These are phyloP conservation scores for Dryas alaskensis DNA, from an alignment of 306 rosid genomes.

Conservation along the genomic window DNA sequence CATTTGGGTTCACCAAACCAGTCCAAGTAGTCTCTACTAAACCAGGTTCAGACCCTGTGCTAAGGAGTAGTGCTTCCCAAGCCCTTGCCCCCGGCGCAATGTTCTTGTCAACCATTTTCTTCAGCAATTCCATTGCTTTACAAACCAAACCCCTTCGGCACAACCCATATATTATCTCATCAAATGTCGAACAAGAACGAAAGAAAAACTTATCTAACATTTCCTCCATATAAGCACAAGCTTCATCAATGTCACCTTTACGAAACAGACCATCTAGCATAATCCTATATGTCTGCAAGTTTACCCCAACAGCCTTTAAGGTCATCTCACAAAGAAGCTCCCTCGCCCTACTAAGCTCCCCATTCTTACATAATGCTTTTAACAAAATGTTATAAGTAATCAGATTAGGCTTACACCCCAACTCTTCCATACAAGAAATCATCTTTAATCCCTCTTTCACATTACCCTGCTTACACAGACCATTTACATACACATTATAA, in stretches of 20 bases:
- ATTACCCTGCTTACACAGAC: constrained; percentile 63
- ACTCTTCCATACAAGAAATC: constrained; percentile 54
- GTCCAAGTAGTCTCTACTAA: constrained; percentile 39
- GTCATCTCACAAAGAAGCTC: constrained; percentile 53
- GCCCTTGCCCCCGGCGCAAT: constrained; percentile 48
- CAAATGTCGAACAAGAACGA: constrained; percentile 49
- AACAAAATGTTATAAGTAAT: constrained; percentile 65
- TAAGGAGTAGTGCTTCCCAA: constrained; percentile 59
- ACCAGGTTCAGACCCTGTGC: constrained; percentile 29
- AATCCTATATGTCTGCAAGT: constrained; percentile 54
- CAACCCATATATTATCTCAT: constrained; percentile 49
- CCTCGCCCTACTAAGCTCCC: constrained; percentile 41
- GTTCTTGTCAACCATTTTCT: constrained; percentile 37
- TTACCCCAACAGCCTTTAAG: constrained; percentile 49
- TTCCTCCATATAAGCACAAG: constrained; percentile 54
- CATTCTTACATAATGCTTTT: constrained; percentile 41
- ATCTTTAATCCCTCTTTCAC: constrained; percentile 45
- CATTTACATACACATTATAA: constrained; percentile 62
- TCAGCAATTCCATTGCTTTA: constrained; percentile 50
- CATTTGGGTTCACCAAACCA: constrained; percentile 34
- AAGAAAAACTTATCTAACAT: constrained; percentile 49
- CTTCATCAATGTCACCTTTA: constrained; percentile 52
- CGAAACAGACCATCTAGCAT: constrained; percentile 56
- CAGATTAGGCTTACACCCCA: constrained; percentile 67
- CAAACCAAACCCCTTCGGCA: constrained; percentile 48